Evolutionary conservation across 192 early-diverging fungal species (phyloP), one percentile per base, ranked within the genome.

Genomic region (Kickxella alabastrina): DNA sequence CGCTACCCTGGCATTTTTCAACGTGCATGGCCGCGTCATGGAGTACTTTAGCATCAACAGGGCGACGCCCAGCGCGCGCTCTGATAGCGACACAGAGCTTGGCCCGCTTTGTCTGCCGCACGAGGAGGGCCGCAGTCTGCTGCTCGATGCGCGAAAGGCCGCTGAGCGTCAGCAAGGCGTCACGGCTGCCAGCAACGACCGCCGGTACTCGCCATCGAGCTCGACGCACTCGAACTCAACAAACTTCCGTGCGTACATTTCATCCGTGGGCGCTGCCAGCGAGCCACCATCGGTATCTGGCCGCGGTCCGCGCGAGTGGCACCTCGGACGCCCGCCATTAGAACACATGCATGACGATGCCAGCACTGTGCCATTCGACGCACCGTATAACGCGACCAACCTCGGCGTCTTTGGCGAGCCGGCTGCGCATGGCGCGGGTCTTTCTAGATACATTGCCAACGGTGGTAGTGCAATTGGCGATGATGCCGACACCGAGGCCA

Each of bases 21-120:
- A 95, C 49, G 60, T 95, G 1, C 91, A 95, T 51, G 84, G 84
- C 18, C 84, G 87, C n/a, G 77, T 92, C 14, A 68, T 89, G 63
- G 78, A 83, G 25, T 52, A 88, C 21, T 92, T 81, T 47, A 65
- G 65, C 46, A 52, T 58, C 21, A 62, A 58, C 43, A 52, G 68
- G 26, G 49, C 70, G 10, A 17, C 53, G 6, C 32, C 37, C 10
- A 27, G 29, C 31, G 10, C 57, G 7, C 56, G 34, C 24, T 46
- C 60, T 14, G 41, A 43, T 28, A 49, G 54, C 18, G 61, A 67
- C 5, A 48, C 59, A 6, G 71, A 75, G 56, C 51, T 75, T 10
- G 71, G 71, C 0, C 64, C 63, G 22, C 51, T 63, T 14, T 61
- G 55, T 18, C 38, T 79, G 54, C 67, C 63, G 3, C 52, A 48